phyloP scores from a whole-genome alignment of 139 green algal genomes.

The Tetraselmis striata region DNA sequence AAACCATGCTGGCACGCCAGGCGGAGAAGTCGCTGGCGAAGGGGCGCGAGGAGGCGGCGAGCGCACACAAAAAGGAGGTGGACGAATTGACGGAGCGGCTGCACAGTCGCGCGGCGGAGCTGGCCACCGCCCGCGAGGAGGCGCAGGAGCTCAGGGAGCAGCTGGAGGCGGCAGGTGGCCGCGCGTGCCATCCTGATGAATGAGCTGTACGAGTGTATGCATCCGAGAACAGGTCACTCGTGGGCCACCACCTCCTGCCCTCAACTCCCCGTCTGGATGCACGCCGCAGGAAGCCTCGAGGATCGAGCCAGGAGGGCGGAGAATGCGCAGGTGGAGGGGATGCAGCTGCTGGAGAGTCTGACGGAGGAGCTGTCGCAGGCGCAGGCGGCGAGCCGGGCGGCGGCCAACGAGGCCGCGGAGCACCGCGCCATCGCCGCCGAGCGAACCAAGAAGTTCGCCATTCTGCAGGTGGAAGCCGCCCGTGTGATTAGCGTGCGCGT shows the following conservation, averaged over 20 bases:
- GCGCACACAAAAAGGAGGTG: neutral
- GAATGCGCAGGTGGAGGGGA: neutral
- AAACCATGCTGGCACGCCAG: neutral
- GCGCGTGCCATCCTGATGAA: too few relatives aligned
- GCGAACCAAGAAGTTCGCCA: neutral
- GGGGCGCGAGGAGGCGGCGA: neutral
- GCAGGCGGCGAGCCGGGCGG: neutral
- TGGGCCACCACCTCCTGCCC: too few relatives aligned
- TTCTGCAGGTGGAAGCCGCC: neutral
- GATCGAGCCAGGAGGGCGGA: too few relatives aligned
- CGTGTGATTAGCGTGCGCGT: neutral
- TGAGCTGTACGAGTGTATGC: too few relatives aligned
- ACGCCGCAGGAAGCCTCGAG: too few relatives aligned
- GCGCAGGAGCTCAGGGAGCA: neutral
- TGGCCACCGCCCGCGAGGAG: neutral
- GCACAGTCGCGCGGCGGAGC: neutral
- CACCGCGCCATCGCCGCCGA: neutral
- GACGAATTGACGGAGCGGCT: neutral
- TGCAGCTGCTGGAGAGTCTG: neutral
- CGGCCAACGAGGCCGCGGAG: neutral
- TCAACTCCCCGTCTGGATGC: too few relatives aligned
- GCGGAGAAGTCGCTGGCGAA: neutral
- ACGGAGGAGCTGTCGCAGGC: neutral
- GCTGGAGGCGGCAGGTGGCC: neutral
- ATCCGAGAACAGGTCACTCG: too few relatives aligned